phyloP scores from a whole-genome alignment of 2,329 filamentous ascomycete genomes.

The Fusarium ambrosium region DNA sequence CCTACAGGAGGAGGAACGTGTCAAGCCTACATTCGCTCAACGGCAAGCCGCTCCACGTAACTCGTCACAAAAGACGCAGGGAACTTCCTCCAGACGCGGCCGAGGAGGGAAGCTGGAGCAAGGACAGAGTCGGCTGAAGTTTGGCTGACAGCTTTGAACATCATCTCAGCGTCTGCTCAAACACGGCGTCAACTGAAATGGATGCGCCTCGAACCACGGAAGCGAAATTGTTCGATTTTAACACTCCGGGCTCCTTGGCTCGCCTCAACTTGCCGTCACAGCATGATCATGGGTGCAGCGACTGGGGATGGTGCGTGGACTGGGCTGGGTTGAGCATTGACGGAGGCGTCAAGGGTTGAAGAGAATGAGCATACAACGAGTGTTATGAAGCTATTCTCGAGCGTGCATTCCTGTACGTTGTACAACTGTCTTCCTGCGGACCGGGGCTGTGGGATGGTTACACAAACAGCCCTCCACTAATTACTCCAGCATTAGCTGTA shows the following conservation, averaged over 20 bases:
- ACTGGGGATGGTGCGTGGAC: background rate
- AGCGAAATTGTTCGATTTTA: background rate
- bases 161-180: conserved; percentile 5
- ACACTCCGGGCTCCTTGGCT: background rate
- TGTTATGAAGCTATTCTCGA: background rate
- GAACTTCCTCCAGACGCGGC: conserved; percentile 58
- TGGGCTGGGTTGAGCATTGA: background rate
- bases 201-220: background rate
- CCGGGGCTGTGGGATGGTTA: conserved; percentile 13
- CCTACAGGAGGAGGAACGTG: conserved; percentile 76
- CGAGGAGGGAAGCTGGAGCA: conserved; percentile 62
- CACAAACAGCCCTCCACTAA: conserved; percentile 12
- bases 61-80: conserved; percentile 47
- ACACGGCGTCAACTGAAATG: background rate
- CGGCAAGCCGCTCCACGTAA: conserved; percentile 51
- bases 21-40: conserved; percentile 60
- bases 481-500: conserved; percentile 19
- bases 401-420: conserved; percentile 4
- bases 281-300: conserved; percentile 5
- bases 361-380: background rate
- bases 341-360: background rate
- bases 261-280: conserved; percentile 1
- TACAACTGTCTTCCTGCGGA: conserved; percentile 7
- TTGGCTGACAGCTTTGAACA: conserved; percentile 60
- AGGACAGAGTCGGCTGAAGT: conserved; percentile 72